Evolutionary conservation across 2,329 filamentous ascomycete genomes (phyloP), one percentile per base, ranked within the genome.

Genomic region (Atkinsonella hypoxylon): DNA sequence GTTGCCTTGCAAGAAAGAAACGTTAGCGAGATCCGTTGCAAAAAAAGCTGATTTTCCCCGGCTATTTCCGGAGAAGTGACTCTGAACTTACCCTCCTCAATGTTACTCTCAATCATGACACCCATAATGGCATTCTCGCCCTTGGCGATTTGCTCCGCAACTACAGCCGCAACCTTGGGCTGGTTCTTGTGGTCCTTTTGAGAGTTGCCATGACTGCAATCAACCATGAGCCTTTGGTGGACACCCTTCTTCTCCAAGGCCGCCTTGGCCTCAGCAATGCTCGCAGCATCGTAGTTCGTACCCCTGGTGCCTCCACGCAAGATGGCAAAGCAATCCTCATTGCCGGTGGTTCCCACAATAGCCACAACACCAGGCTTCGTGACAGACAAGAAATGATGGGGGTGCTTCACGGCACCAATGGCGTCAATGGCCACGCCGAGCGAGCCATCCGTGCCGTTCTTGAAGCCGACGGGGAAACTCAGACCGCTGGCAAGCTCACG

Each of bases 31-130:
- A 18, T 34, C 22, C 18, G 13, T 42, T 7, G 9, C 40, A 15
- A 18, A 22, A 26, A 18, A 32, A 26, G 26, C 7, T 26, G 26
- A 26, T 8, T 26, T 26, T 26, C 26, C 7, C 26, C 26, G 20
- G 8, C 4, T 17, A 12, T 22, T 20, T 18, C 18, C 11, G 40
- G 39, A 34, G 11, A 11, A 17, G 38, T 12, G 17, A 8, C n/a
- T 3, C 5, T 26, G 18, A 34, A 13, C 47, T 38, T 10, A 49
- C 81, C 79, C 72, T 95, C 91, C 68, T 91, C 82, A 76, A 97
- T 91, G 72, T 97, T 91, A 64, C 89, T 95, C 75, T 98, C 91
- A 61, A 98, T 94, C 91, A 98, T 98, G 63, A 97, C 89, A 66
- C 90, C 93, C 58, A 97, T 80, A 61, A 98, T 95, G 57, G 81